Conservation (phyloP, 345 rosid genomes). For the Eucalyptus shirleyi region DNA sequence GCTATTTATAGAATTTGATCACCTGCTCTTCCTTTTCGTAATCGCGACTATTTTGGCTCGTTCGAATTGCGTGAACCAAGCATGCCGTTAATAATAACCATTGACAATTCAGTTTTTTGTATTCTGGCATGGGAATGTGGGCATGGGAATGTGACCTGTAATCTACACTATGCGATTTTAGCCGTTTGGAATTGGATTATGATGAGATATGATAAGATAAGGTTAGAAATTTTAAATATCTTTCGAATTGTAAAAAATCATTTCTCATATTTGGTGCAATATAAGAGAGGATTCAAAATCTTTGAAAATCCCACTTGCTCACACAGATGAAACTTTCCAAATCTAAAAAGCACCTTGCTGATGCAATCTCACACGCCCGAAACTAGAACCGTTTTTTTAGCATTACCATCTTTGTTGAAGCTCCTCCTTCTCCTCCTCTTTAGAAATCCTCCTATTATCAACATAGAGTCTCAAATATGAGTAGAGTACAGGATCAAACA, state of each 20-base stretch:
- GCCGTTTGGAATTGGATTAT: accelerated
- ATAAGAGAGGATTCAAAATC: background rate
- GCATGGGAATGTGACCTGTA: too few species aligned
- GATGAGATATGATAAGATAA: too few species aligned
- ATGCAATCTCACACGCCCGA: too few species aligned
- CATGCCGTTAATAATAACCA: background rate
- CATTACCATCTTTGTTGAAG: background rate
- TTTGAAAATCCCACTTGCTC: background rate
- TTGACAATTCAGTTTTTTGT: background rate
- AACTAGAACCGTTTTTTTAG: background rate
- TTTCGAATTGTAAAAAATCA: too few species aligned
- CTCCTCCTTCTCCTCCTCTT: background rate
- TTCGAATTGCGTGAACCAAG: background rate
- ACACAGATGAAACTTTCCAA: background rate
- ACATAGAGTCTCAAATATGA: background rate
- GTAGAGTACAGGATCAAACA: background rate
- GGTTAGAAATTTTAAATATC: too few species aligned
- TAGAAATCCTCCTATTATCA: background rate
- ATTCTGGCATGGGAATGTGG: too few species aligned
- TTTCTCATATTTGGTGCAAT: background rate
- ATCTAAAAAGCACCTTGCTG: background rate
- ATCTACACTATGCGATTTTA: too few species aligned
- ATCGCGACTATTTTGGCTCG: background rate
- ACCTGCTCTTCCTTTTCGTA: background rate
- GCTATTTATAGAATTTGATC: background rate